Conservation (phyloP, 805 yeast genomes). For the Candida patagonica region DNA sequence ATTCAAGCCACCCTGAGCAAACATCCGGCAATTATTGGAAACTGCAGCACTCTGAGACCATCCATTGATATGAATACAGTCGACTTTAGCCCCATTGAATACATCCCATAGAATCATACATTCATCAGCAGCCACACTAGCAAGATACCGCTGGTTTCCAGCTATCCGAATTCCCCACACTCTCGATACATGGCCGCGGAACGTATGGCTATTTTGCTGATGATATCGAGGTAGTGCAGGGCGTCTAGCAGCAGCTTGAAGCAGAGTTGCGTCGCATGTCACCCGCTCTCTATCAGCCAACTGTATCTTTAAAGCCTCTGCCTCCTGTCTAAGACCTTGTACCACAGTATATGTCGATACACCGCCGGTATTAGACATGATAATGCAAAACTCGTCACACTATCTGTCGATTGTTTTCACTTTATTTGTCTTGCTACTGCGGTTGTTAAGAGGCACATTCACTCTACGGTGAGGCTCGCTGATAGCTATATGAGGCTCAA, state of each 20-base stretch:
- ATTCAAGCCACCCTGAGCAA: constrained; percentile 78
- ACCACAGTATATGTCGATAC: too few relatives aligned
- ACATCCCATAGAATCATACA: constrained; percentile 79
- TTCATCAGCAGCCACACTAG: constrained; percentile 83
- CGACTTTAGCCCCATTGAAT: constrained; percentile 56
- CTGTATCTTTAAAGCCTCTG: constrained; percentile 10
- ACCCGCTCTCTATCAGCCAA: constrained; percentile 5
- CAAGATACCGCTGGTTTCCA: constrained; percentile 44
- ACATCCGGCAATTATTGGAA: constrained; percentile 53
- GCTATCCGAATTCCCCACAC: constrained; percentile 65
- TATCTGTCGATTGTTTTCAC: too few relatives aligned
- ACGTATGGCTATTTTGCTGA: neutral
- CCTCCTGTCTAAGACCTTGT: constrained; percentile 8
- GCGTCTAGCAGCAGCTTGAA: constrained; percentile 5
- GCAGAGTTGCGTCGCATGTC: constrained; percentile 13
- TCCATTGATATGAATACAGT: constrained; percentile 61
- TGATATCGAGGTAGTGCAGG: constrained; percentile 10
- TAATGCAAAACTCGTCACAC: too few relatives aligned
- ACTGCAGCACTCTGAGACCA: constrained; percentile 74
- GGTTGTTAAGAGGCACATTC: too few relatives aligned
- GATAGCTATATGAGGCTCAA: too few relatives aligned
- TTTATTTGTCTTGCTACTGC: too few relatives aligned
- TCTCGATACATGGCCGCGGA: constrained; percentile 65
- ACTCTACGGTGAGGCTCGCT: too few relatives aligned
- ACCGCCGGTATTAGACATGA: too few relatives aligned